Percentiles rank a stretch among this genome's conserved stretches.
These are phyloP conservation scores for Eimeria brunetti DNA, from an alignment of 169 alveolate genomes.

Conservation along the genomic window DNA sequence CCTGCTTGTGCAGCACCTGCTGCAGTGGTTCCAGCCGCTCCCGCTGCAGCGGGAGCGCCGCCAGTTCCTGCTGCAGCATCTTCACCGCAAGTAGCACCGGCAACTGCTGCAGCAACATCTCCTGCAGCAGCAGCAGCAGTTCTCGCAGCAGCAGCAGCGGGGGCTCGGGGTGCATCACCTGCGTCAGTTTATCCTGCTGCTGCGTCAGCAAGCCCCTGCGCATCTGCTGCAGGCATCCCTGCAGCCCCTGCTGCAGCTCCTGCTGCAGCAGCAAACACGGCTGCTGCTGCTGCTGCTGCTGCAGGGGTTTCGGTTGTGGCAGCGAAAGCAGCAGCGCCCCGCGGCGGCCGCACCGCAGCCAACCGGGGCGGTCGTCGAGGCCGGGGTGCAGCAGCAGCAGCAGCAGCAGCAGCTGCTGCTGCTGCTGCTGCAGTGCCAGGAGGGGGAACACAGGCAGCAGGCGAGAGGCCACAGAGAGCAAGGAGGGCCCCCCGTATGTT, in stretches of 20 bases:
- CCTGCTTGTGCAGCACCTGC: not conserved
- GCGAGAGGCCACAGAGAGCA: constrained; percentile 74
- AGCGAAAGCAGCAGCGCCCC: constrained; percentile 10
- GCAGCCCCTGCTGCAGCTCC: constrained; percentile 25
- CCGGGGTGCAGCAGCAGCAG: not conserved
- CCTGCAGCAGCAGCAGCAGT: not conserved
- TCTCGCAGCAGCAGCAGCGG: not conserved
- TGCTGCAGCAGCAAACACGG: not conserved
- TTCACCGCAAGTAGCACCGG: not conserved
- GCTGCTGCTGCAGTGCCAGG: constrained; percentile 18
- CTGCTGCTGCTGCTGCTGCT: constrained; percentile 11
- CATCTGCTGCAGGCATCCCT: not conserved
- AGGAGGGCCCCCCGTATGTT: constrained; percentile 75
- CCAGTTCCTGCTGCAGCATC: not conserved
- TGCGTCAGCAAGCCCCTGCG: constrained; percentile 3
- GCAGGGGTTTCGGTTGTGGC: not conserved
- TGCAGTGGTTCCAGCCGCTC: not conserved
- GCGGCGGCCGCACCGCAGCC: constrained; percentile 6
- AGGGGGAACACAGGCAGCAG: constrained; percentile 23
- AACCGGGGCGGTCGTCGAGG: constrained; percentile 40
- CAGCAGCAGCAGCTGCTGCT: constrained; percentile 19
- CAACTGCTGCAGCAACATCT: not conserved
- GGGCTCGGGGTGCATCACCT: not conserved
- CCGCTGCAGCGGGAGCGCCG: not conserved
- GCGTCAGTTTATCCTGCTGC: not conserved